A percentile compares a stretch with the other conserved stretches of the same genome.
Conservation (phyloP, 1,139 yeast genomes). For the Lodderomyces parapsilosis region DNA sequence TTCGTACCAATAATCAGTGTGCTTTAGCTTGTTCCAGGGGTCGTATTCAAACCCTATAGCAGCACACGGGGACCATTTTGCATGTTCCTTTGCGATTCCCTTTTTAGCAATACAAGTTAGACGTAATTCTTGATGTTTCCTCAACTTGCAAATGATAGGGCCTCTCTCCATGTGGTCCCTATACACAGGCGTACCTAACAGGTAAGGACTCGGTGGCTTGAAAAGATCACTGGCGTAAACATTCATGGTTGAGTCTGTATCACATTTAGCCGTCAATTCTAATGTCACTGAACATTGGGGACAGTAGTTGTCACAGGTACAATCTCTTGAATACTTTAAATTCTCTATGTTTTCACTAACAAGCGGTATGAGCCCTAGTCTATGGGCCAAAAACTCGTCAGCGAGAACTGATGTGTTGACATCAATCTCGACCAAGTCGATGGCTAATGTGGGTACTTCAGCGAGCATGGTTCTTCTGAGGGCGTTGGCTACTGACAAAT, state of each 20-base stretch:
- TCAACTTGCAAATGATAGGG: slow-evolving; percentile 81
- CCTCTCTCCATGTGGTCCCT: slow-evolving; percentile 79
- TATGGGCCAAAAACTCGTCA: slow-evolving; percentile 91
- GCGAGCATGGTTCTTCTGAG: slow-evolving; percentile 89
- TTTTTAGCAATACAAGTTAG: slow-evolving; percentile 93
- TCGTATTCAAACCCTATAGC: slow-evolving; percentile 98
- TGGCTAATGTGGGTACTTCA: slow-evolving; percentile 94
- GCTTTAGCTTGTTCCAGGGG: slow-evolving; percentile 97
- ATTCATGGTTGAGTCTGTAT: slow-evolving; percentile 82
- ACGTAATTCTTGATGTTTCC: slow-evolving; percentile 89
- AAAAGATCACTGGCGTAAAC: slow-evolving; percentile 87
- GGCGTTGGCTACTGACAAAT: slow-evolving; percentile 89
- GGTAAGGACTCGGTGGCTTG: slow-evolving; percentile 41
- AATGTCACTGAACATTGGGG: slow-evolving; percentile 90
- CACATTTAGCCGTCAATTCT: slow-evolving; percentile 83
- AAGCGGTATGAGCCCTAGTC: slow-evolving; percentile 88
- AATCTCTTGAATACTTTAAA: slow-evolving; percentile 82
- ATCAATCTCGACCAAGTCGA: slow-evolving; percentile 93
- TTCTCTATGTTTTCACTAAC: slow-evolving; percentile 81
- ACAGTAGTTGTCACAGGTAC: slow-evolving; percentile 97
- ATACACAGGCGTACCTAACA: slow-evolving; percentile 87
- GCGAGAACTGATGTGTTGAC: slow-evolving; percentile 92
- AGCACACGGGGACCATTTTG: slow-evolving; percentile 96
- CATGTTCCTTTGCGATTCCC: slow-evolving; percentile 98
- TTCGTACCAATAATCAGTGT: slow-evolving; percentile 96